phyloP scores from a whole-genome alignment of 129 eudicot genomes.

The Mikania micrantha region DNA sequence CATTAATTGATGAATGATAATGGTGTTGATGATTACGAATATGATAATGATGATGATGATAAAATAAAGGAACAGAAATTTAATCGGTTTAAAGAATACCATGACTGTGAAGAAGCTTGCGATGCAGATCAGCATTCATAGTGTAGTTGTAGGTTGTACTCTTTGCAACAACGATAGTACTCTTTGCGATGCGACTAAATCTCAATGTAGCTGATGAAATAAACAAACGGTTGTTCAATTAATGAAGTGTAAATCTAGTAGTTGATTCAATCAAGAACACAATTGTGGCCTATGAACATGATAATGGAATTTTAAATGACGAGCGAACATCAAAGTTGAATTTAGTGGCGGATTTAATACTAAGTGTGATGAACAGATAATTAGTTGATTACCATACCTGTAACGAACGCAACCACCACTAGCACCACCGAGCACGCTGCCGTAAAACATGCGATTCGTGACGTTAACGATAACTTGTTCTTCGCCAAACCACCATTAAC shows the following conservation, averaged over 20 bases:
- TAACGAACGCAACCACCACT: conserved; percentile 33
- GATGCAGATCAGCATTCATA: conserved; percentile 32
- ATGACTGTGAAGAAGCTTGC: conserved; percentile 51
- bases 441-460: conserved; percentile 30
- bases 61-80: too few relatives aligned
- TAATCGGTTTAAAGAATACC: conserved; percentile 32
- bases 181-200: background rate
- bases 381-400: conserved; percentile 34
- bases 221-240: background rate
- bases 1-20: background rate
- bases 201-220: conserved; percentile 21
- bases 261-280: conserved; percentile 23
- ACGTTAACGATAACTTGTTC: conserved; percentile 16
- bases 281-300: conserved; percentile 12
- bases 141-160: conserved; percentile 12
- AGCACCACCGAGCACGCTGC: conserved; percentile 24
- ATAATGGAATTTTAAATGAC: conserved; percentile 12
- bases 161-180: conserved; percentile 9
- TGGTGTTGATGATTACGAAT: background rate
- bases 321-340: background rate
- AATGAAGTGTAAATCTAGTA: background rate
- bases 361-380: conserved; percentile 20
- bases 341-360: conserved; percentile 18
- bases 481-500: conserved; percentile 8
- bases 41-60: background rate